A percentile compares a stretch with the other conserved stretches of the same genome.
These are phyloP conservation scores for Penicillium cataractarum DNA, from an alignment of 495 filamentous ascomycete genomes.

Conservation along the genomic window DNA sequence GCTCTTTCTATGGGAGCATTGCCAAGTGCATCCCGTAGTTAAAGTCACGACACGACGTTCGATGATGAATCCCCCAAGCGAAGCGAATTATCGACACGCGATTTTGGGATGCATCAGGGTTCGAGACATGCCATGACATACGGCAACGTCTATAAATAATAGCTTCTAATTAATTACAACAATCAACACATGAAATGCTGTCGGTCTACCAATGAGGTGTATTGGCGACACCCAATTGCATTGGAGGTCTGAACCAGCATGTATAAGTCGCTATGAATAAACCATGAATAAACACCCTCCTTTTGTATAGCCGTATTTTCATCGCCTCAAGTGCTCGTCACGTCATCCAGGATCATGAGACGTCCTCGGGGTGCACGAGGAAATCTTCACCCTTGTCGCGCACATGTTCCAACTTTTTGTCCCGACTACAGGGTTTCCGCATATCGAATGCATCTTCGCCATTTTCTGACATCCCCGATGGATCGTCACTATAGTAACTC, in stretches of 20 bases:
- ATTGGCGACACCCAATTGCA: background rate
- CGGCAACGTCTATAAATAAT: background rate
- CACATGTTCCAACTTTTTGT: conserved; percentile 75
- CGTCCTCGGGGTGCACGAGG: conserved; percentile 79
- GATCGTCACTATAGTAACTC: conserved; percentile 88
- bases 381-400: conserved; percentile 82
- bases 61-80: background rate
- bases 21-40: too few relatives aligned
- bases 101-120: too few relatives aligned
- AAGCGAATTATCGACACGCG: background rate
- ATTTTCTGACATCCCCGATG: conserved; percentile 52
- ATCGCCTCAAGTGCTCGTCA: background rate
- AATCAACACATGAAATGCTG: background rate
- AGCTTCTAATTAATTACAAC: background rate
- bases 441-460: conserved; percentile 94
- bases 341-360: conserved; percentile 48
- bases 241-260: background rate
- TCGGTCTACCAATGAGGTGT: background rate
- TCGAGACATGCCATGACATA: background rate
- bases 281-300: background rate
- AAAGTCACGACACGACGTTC: background rate
- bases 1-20: background rate
- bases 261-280: conserved; percentile 1
- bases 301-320: background rate
- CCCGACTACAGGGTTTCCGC: conserved; percentile 87